Evolutionary conservation across 2,329 filamentous ascomycete species (phyloP).

Genomic region (Penicillium sp.): DNA sequence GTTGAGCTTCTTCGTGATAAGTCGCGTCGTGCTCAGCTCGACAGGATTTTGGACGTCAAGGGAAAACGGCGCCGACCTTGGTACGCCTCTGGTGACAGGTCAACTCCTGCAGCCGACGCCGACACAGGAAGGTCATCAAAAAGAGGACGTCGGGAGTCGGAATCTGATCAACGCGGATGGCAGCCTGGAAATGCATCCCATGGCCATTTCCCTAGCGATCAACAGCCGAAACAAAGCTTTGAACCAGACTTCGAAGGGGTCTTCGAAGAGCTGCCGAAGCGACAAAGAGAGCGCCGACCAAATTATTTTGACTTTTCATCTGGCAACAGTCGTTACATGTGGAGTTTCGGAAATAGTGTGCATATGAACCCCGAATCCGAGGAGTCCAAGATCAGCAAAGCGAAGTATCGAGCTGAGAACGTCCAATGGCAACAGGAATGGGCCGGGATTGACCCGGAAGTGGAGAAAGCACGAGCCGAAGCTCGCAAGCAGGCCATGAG

Average conservation of each 20-base stretch:
- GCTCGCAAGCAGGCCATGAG: constrained; percentile 14
- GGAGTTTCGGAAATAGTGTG: constrained; percentile 31
- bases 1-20: constrained; percentile 37
- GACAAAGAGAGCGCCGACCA: background rate
- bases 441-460: constrained; percentile 7
- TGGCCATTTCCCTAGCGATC: background rate
- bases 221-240: background rate
- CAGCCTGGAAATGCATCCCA: too few species aligned
- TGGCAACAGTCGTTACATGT: constrained; percentile 24
- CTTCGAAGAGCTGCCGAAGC: background rate
- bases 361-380: constrained; percentile 31
- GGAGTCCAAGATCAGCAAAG: constrained; percentile 24
- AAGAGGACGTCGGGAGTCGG: background rate
- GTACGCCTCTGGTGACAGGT: background rate
- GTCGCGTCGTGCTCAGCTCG: constrained; percentile 21
- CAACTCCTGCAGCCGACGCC: background rate
- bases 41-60: background rate
- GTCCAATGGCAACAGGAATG: constrained; percentile 12
- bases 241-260: background rate
- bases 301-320: background rate
- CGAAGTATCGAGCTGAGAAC: constrained; percentile 5
- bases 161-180: too few species aligned
- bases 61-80: background rate
- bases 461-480: constrained; percentile 7
- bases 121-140: background rate